Conservation (phyloP, 257 asterid species). For the Przewalskia tangutica region DNA sequence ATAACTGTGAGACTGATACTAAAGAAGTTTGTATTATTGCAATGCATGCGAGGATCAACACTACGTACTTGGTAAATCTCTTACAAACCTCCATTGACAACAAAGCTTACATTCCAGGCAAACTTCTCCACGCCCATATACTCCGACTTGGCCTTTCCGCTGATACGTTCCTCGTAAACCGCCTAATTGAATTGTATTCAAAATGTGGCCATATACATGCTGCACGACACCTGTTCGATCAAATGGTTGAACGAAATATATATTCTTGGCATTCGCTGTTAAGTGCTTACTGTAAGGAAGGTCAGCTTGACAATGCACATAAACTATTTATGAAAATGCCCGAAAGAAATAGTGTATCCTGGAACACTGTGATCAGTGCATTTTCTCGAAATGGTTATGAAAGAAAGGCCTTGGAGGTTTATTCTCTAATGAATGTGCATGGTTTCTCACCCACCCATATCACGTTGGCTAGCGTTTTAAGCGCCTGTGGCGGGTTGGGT, state of each 20-base stretch:
- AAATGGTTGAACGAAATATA: not conserved
- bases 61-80: not conserved
- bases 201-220: not conserved
- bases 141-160: constrained; percentile 1
- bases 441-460: constrained; percentile 14
- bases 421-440: constrained; percentile 2
- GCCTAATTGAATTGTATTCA: not conserved
- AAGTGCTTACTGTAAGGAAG: constrained; percentile 14
- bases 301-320: constrained; percentile 7
- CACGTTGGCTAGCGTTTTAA: constrained; percentile 12
- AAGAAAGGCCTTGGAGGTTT: constrained; percentile 16
- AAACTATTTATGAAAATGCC: constrained; percentile 11
- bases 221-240: constrained; percentile 5
- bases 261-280: constrained; percentile 3
- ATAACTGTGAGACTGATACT: too few species aligned
- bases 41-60: not conserved
- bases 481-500: constrained; percentile 16
- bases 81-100: not conserved
- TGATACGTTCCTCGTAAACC: constrained; percentile 1
- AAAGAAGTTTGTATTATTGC: not conserved
- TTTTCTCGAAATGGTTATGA: constrained; percentile 12
- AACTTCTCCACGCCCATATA: constrained; percentile 4
- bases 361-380: constrained; percentile 18
- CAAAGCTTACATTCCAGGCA: not conserved
- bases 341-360: constrained; percentile 11